A percentile compares a stretch with the other conserved stretches of the same genome.
Evolutionary conservation across 257 asterid species (phyloP).

Genomic region (Nicotiana otophora): DNA sequence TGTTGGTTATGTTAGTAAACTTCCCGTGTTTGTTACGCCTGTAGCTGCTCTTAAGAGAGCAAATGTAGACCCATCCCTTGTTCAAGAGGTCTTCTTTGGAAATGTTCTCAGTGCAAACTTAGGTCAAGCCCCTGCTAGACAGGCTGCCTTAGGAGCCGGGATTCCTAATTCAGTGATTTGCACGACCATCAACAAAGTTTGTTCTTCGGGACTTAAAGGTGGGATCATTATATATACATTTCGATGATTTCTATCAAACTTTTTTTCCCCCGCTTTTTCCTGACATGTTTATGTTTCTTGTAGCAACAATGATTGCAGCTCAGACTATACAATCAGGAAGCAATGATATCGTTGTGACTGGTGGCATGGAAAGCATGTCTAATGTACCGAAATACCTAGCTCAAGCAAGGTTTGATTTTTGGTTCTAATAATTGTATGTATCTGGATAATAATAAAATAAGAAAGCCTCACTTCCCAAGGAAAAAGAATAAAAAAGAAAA

Average conservation of each 20-base stretch:
- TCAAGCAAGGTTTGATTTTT: conserved; percentile 55
- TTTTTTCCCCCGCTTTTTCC: not conserved
- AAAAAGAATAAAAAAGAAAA: not conserved
- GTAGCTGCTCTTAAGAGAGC: conserved; percentile 90
- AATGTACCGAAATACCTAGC: conserved; percentile 81
- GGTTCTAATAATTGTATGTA: not conserved
- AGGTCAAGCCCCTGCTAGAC: conserved; percentile 99
- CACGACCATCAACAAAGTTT: conserved; percentile 89
- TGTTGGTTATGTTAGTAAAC: not conserved
- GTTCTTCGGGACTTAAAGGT: conserved; percentile 98
- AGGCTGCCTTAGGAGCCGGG: conserved; percentile 95
- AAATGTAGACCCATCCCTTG: conserved; percentile 67
- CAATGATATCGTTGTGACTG: conserved; percentile 82
- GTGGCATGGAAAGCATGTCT: conserved; percentile 99
- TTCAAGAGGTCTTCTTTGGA: conserved; percentile 93
- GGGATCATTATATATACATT: conserved; percentile 6
- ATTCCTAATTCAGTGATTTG: conserved; percentile 81
- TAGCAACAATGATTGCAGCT: conserved; percentile 92
- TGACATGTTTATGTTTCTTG: conserved; percentile 9
- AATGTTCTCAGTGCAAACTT: conserved; percentile 94
- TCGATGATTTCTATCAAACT: not conserved
- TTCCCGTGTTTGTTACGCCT: conserved; percentile 5
- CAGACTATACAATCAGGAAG: conserved; percentile 65
- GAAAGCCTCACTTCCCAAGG: not conserved
- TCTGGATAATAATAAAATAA: not conserved